Conservation (phyloP, 495 filamentous ascomycete genomes). For the Mytilinidion resinicola region DNA sequence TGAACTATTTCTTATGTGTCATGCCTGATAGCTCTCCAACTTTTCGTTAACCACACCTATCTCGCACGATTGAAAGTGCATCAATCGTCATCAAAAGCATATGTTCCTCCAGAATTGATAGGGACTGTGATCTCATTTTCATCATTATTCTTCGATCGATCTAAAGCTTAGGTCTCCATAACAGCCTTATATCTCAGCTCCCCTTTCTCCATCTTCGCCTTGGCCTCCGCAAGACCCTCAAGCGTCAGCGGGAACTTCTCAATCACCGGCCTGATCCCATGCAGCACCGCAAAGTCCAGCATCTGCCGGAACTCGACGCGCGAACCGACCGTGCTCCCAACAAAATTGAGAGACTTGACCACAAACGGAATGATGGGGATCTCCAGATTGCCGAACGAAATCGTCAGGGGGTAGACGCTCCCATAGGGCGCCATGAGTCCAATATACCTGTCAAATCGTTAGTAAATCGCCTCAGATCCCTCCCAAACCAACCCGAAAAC, state of each 20-base stretch:
- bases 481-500: background rate
- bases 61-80: no score
- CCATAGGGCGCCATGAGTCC: conserved; percentile 5
- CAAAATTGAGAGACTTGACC: conserved; percentile 1
- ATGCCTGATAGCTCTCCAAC: no score
- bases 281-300: conserved; percentile 8
- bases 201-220: conserved; percentile 1
- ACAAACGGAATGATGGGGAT: conserved; percentile 6
- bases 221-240: conserved; percentile 5
- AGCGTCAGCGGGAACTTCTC: conserved; percentile 11
- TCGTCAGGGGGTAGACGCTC: background rate
- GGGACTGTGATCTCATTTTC: no score
- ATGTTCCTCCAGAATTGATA: no score
- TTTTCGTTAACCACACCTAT: no score
- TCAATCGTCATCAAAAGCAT: no score
- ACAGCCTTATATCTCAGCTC: conserved; percentile 9
- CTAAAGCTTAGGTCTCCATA: background rate
- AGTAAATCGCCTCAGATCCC: background rate
- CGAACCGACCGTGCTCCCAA: background rate
- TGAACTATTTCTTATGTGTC: no score
- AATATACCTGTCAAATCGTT: conserved; percentile 1
- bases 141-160: no score
- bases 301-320: background rate
- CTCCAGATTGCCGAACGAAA: background rate
- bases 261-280: conserved; percentile 9